Conservation (phyloP, 768 basidiomycete genomes). For the Mycena venus region DNA sequence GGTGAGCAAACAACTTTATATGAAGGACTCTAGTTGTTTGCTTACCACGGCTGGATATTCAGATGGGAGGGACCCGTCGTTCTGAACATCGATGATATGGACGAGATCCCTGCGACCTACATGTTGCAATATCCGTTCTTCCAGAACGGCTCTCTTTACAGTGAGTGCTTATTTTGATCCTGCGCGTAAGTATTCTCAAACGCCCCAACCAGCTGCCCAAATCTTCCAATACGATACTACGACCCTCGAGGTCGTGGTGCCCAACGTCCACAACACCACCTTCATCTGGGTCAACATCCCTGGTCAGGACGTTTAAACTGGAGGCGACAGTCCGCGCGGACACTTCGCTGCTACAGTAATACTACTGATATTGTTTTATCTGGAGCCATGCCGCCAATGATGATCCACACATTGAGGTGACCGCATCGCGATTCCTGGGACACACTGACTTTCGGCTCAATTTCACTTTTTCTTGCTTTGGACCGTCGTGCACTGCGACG, state of each 20-base stretch:
- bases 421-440: no score
- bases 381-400: no score
- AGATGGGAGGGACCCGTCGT: constrained; percentile 30
- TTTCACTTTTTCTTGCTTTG: no score
- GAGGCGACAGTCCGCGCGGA: neutral
- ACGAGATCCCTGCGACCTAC: constrained; percentile 27
- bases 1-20: neutral
- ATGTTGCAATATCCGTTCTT: constrained; percentile 29
- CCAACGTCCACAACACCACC: constrained; percentile 22
- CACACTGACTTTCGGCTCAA: no score
- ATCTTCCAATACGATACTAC: constrained; percentile 26
- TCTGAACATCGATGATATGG: constrained; percentile 17
- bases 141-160: constrained; percentile 27
- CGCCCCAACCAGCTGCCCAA: constrained; percentile 13
- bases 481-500: no score
- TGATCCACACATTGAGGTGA: no score
- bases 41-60: neutral
- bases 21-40: neutral
- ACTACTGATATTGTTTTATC: no score
- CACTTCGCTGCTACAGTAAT: no score
- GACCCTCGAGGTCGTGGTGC: constrained; percentile 17
- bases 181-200: neutral
- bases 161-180: neutral
- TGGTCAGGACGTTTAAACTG: constrained; percentile 12
- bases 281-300: constrained; percentile 27